Percentiles rank a stretch among this genome's conserved stretches.
Evolutionary conservation across 139 green algal genomes (phyloP).

Genomic region (Chlorella ohadii): DNA sequence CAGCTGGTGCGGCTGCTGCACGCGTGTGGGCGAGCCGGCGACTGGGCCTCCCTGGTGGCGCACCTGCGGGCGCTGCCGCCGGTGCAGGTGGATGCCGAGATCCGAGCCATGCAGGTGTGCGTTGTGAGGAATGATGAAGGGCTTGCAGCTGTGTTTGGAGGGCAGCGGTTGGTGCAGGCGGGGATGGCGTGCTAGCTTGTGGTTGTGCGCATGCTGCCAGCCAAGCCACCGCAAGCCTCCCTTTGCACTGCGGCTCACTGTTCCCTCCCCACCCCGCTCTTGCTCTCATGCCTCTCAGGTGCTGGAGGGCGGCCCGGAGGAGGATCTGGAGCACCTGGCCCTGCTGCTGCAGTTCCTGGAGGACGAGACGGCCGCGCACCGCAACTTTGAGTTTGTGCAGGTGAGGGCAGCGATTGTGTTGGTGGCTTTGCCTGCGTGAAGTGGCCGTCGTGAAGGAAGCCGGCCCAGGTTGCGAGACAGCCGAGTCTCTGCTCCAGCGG

Average conservation of each 20-base stretch:
- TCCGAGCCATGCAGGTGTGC: conserved; percentile 73
- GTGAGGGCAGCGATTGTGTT: conserved; percentile 7
- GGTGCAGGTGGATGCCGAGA: conserved; percentile 72
- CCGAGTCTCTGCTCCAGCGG: too few species aligned
- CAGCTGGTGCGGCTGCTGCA: conserved; percentile 46
- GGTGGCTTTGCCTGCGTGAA: too few species aligned
- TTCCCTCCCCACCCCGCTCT: too few species aligned
- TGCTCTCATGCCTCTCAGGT: conserved; percentile 12
- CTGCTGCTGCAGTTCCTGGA: conserved; percentile 74
- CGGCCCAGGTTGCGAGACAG: too few species aligned
- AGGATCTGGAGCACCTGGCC: conserved; percentile 65
- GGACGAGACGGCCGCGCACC: conserved; percentile 51
- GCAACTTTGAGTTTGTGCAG: conserved; percentile 88
- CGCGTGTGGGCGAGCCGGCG: conserved; percentile 16
- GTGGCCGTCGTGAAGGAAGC: too few species aligned
- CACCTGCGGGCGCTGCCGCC: conserved; percentile 61
- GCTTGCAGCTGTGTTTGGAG: too few species aligned
- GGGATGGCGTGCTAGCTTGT: too few species aligned
- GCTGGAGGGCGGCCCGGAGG: conserved; percentile 24
- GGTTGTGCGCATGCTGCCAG: too few species aligned
- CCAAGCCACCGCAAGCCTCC: too few species aligned
- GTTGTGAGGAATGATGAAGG: background rate
- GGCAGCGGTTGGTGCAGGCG: too few species aligned
- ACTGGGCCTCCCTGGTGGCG: conserved; percentile 61
- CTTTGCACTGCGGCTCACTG: too few species aligned